Conservation (phyloP, 257 asterid genomes). For the Catharanthus roseus region DNA sequence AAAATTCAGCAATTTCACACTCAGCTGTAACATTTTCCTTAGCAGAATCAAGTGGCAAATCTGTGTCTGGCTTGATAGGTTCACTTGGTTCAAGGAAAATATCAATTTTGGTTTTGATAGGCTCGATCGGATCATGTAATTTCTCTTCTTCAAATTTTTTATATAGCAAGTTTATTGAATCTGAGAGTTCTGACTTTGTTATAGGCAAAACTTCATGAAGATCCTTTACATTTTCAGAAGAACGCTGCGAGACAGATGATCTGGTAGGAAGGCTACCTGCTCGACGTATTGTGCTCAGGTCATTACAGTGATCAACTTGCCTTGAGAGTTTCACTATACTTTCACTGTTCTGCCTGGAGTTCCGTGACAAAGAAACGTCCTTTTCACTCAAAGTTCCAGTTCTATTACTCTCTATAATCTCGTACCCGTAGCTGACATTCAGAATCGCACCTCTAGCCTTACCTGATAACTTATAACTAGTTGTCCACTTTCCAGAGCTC, state of each 20-base stretch:
- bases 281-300: constrained; percentile 32
- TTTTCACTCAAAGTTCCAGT: constrained; percentile 21
- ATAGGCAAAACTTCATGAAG: constrained; percentile 75
- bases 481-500: constrained; percentile 87
- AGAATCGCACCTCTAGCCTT: constrained; percentile 73
- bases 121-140: constrained; percentile 27
- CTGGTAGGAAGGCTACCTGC: constrained; percentile 61
- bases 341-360: constrained; percentile 31
- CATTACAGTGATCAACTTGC: constrained; percentile 31
- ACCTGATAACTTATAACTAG: constrained; percentile 84
- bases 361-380: constrained; percentile 27
- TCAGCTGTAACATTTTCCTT: constrained; percentile 35
- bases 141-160: constrained; percentile 63
- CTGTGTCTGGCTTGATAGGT: constrained; percentile 25
- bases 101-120: constrained; percentile 31
- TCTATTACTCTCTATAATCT: constrained; percentile 40
- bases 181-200: constrained; percentile 46
- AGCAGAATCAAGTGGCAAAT: constrained; percentile 25
- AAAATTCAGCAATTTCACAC: constrained; percentile 37
- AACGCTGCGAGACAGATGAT: constrained; percentile 31
- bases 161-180: constrained; percentile 59
- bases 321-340: constrained; percentile 22
- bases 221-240: constrained; percentile 60
- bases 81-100: constrained; percentile 27
- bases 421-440: constrained; percentile 78